Evolutionary conservation across 1,284 basidiomycete genomes (phyloP).

Genomic region (Stereum hirsutum): DNA sequence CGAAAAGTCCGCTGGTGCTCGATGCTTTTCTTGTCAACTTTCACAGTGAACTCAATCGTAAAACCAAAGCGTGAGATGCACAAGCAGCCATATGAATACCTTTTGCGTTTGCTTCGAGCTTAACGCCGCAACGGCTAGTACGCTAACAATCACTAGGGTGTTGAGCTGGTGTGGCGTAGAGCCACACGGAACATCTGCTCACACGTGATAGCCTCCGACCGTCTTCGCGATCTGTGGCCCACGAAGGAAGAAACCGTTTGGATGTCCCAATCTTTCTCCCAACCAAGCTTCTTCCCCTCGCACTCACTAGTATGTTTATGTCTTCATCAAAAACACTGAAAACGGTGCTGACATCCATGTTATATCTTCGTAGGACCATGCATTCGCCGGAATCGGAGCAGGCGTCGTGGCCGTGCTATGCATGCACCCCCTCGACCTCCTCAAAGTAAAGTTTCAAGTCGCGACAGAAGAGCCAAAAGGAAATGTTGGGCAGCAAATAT

Average conservation of each 20-base stretch:
- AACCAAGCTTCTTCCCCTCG: conserved; percentile 65
- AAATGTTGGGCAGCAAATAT: conserved; percentile 73
- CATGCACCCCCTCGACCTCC: conserved; percentile 96
- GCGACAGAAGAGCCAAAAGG: conserved; percentile 56
- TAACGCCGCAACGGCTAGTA: no score
- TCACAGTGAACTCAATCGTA: no score
- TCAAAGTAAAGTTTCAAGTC: conserved; percentile 97
- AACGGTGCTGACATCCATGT: conserved; percentile 3
- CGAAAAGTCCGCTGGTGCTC: no score
- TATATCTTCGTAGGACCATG: conserved; percentile 73
- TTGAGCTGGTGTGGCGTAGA: no score
- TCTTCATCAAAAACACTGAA: neutral
- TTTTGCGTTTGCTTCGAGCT: no score
- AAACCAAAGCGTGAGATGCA: no score
- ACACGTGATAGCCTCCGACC: neutral
- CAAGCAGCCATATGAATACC: no score
- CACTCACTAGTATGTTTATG: conserved; percentile 45
- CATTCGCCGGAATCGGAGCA: conserved; percentile 87
- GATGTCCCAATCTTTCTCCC: conserved; percentile 5
- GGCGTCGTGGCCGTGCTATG: conserved; percentile 90
- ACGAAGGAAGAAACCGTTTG: no score
- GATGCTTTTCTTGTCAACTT: no score
- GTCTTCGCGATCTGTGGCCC: neutral
- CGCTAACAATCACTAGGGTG: no score
- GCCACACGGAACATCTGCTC: no score